Base-by-base conservation (phyloP, 129 eudicot species). In the Chrysanthemum seticuspe region DNA sequence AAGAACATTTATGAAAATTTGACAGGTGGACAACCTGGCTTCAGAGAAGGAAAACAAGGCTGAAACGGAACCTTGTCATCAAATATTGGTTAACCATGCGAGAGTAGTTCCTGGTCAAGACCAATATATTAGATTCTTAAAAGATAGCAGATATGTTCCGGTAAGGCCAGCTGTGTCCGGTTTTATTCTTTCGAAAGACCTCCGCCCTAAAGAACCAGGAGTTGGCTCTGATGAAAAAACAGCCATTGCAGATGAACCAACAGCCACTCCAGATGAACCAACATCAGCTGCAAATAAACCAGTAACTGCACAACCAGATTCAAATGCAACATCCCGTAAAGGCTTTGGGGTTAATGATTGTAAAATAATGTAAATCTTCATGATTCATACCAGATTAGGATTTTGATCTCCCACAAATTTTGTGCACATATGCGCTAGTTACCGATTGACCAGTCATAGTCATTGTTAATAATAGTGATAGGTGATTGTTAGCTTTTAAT, bases 81-180 rank as follows among this genome's bases (percentile, higher is more conserved):
- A 89, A 65, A 73, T 87, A 2, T 69, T 92, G 76, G 86, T 84
- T 4, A 92, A 92, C 73, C 98, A 96, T 0, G 98, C 98, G 7
- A 71, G 98, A 63, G 98, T 92, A 62, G 92, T 92, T 12, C 98
- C 95, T 13, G 88, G 88, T 16, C 98, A 92, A 55, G 98, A 92
- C 78, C 89, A 92, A 61, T 89, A 65, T 76, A 89, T 92, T 16
- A 89, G 84, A 64, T 92, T 92, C 13, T 70, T 87, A 65, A 89
- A 89, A 66, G 96, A 84, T 14, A 85, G 96, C 75, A 72, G 96
- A 85, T 92, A 92, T 6, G 77, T 81, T 14, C 96, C 98, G 4
- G 88, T 92, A 31, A 92, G 85, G 66, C 75, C 90, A 27, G 92
- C 96, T 48, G 61, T 89, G n/a, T 92, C 98, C 2, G 98, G 98